A percentile compares a stretch with the other conserved stretches of the same genome.
phyloP scores from a whole-genome alignment of 305 asterid genomes.

The Fraxinus sp. region DNA sequence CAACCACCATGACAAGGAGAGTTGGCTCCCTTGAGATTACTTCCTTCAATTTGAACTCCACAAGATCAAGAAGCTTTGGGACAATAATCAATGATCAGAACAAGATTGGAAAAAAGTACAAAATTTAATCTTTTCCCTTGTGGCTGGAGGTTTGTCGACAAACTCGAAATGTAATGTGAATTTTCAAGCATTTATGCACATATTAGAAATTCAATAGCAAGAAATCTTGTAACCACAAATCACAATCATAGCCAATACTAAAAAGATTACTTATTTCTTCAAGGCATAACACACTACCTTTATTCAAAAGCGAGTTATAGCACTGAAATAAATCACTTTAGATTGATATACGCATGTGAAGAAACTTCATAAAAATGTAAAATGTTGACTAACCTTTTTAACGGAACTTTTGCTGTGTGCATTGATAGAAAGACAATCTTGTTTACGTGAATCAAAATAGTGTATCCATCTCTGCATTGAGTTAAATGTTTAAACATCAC shows the following conservation, averaged over 20 bases:
- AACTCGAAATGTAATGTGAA: constrained; percentile 14
- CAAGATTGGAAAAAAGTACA: constrained; percentile 11
- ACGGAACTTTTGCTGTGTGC: constrained; percentile 88
- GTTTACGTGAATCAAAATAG: constrained; percentile 62
- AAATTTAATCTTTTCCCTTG: not conserved
- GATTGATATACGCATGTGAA: not conserved
- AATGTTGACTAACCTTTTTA: constrained; percentile 57
- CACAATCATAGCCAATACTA: not conserved
- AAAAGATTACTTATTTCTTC: not conserved
- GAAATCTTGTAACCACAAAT: not conserved
- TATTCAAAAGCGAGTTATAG: not conserved
- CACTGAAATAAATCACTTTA: not conserved
- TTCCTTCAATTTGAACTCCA: constrained; percentile 85
- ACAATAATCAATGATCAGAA: constrained; percentile 33
- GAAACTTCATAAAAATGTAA: constrained; percentile 10
- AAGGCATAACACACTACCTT: not conserved
- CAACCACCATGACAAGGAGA: constrained; percentile 86
- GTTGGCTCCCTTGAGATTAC: constrained; percentile 81
- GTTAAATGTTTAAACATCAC: constrained; percentile 13
- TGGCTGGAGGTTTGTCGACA: not conserved
- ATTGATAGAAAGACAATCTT: constrained; percentile 78
- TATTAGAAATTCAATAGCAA: not conserved
- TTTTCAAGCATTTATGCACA: constrained; percentile 3
- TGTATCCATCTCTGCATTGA: constrained; percentile 66
- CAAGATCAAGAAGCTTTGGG: constrained; percentile 82